Base-by-base conservation (phyloP, 305 asterid genomes). In the Caryopteris hybrid region DNA sequence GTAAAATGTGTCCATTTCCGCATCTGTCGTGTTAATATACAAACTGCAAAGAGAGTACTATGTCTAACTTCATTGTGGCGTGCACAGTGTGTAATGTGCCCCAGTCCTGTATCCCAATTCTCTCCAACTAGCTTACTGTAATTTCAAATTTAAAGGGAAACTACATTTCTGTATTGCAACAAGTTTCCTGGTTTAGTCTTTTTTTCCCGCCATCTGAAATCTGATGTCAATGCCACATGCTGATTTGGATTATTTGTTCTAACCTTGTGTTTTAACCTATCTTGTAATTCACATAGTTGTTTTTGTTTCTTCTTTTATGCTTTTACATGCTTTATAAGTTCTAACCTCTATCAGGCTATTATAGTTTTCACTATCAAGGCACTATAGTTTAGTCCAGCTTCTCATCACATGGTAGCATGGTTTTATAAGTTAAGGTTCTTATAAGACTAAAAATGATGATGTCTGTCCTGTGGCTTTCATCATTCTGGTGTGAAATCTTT, bases 211-310 rank as follows among this genome's bases (percentile, higher is more conserved):
- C 50, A 11, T 20, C 20, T n/a, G 6, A n/a, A 59, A 20, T 51
- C 8, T 33, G 34, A 45, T 56, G 45, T 21, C 38, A 39, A 51
- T 60, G 52, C 38, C 45, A 29, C 22, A 45, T 46, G 21, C 23
- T 52, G 58, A 53, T 50, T 42, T 38, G 50, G 39, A 31, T 41
- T 52, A 8, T 36, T 27, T 60, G 36, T 48, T 64, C 59, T 63
- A 31, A 61, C 71, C n/a, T 41, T 33, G 38, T 47, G 41, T 55
- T 42, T 71, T 56, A 23, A 58, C 45, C 9, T 38, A 23, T 62
- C 63, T 36, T 85, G 77, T 66, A 91, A 65, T 11, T 46, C 53
- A 43, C 38, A n/a, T 8, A 34, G 22, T 42, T 42, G 5, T 16
- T 45, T 33, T 59, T 54, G 33, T n/a, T n/a, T n/a, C n/a, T n/a